Evolutionary conservation across 805 yeast genomes (phyloP).

Genomic region (Candida bentonensis): DNA sequence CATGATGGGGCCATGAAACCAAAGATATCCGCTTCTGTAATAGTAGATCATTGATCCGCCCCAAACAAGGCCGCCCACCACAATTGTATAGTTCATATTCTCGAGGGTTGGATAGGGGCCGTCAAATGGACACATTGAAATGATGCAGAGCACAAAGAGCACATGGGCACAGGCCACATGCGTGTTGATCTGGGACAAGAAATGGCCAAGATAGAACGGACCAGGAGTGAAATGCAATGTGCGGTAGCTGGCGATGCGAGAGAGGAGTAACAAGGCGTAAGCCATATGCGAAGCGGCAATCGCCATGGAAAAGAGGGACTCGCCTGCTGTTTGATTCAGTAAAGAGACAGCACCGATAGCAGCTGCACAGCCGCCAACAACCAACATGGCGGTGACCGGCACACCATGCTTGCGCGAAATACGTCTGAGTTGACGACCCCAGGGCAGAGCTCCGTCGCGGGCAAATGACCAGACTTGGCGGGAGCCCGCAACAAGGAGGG

Average conservation of each 20-base stretch:
- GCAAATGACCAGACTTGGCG: constrained; percentile 57
- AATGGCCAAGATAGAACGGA: constrained; percentile 46
- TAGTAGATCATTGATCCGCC: constrained; percentile 37
- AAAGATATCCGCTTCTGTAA: constrained; percentile 37
- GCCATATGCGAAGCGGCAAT: constrained; percentile 51
- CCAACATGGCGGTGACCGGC: constrained; percentile 50
- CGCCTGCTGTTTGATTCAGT: constrained; percentile 43
- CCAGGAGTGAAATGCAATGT: constrained; percentile 39
- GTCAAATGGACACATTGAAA: constrained; percentile 44
- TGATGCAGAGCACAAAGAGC: constrained; percentile 31
- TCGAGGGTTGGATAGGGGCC: constrained; percentile 16
- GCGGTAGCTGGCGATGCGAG: constrained; percentile 40
- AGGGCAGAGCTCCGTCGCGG: constrained; percentile 54
- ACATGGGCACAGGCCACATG: constrained; percentile 35
- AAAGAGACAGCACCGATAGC: constrained; percentile 44
- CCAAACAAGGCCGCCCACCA: constrained; percentile 48
- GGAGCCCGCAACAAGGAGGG: constrained; percentile 50
- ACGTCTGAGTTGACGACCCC: constrained; percentile 35
- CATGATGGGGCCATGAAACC: constrained; percentile 46
- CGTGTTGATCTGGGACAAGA: constrained; percentile 29
- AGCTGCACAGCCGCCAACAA: constrained; percentile 55
- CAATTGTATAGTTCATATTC: constrained; percentile 55
- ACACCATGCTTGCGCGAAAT: constrained; percentile 34
- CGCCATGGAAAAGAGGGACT: constrained; percentile 47
- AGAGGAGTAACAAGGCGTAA: constrained; percentile 41